A percentile compares a stretch with the other conserved stretches of the same genome.
phyloP scores from a whole-genome alignment of 805 yeast species.

The Candida tallmaniae region DNA sequence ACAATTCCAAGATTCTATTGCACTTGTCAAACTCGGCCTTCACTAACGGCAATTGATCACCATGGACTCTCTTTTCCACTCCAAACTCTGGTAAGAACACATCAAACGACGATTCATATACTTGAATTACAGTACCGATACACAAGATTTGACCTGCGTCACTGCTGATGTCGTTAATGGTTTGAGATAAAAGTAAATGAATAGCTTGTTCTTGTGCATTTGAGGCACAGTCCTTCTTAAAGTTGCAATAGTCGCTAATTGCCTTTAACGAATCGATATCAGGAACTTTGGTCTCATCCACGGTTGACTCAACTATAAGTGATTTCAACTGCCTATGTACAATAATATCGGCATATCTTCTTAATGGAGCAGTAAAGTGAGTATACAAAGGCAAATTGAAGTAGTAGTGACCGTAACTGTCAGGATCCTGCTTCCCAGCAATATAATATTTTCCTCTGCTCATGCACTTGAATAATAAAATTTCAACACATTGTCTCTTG shows the following conservation, averaged over 20 bases:
- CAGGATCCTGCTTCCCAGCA: constrained; percentile 84
- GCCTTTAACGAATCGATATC: constrained; percentile 71
- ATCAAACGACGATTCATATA: constrained; percentile 94
- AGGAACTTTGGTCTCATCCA: constrained; percentile 22
- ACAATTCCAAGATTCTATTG: constrained; percentile 67
- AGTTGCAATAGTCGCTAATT: constrained; percentile 88
- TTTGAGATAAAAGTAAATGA: constrained; percentile 79
- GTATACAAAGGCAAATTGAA: constrained; percentile 83
- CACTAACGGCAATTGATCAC: constrained; percentile 88
- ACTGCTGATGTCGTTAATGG: constrained; percentile 68
- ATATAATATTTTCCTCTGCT: constrained; percentile 81
- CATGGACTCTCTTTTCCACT: constrained; percentile 92
- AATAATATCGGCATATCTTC: constrained; percentile 87
- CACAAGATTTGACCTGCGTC: constrained; percentile 77
- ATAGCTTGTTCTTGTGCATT: constrained; percentile 93
- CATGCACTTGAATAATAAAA: constrained; percentile 76
- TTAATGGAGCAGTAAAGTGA: constrained; percentile 88
- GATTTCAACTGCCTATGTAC: constrained; percentile 89
- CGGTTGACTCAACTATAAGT: constrained; percentile 44
- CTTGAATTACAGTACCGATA: constrained; percentile 85
- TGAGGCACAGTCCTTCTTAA: constrained; percentile 91
- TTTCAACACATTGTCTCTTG: constrained; percentile 70
- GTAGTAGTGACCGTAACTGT: constrained; percentile 72
- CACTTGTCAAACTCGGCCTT: constrained; percentile 87
- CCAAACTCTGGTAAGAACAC: constrained; percentile 90